phyloP scores from a whole-genome alignment of 2,329 filamentous ascomycete species.

The Rhynchosporium agropyri region DNA sequence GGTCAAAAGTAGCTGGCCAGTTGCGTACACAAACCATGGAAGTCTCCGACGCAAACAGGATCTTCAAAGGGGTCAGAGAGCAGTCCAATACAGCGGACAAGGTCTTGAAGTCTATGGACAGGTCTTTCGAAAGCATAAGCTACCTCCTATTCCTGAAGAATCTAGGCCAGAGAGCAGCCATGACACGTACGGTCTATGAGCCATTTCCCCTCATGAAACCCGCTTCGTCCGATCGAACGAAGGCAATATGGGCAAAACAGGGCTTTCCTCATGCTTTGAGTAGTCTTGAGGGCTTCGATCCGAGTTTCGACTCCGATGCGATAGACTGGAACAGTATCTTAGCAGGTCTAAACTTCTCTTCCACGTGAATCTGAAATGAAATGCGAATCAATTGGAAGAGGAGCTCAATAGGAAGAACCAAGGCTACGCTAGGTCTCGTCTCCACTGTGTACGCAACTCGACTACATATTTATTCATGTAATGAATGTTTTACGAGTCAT shows the following conservation, averaged over 20 bases:
- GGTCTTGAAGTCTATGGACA: not conserved
- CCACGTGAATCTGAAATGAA: not conserved
- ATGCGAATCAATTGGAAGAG: not conserved
- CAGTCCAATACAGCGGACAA: not conserved
- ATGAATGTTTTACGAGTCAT: too few relatives aligned
- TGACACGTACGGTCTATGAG: not conserved
- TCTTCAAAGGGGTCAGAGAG: not conserved
- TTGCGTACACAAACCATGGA: not conserved
- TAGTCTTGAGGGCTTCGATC: not conserved
- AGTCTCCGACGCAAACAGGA: not conserved
- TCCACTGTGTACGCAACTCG: too few relatives aligned
- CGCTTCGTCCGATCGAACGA: not conserved
- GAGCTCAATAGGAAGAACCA: not conserved
- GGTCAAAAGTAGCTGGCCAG: not conserved
- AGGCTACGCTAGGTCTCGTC: not conserved
- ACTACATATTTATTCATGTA: too few relatives aligned
- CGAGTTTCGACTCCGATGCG: not conserved
- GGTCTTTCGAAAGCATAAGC: not conserved
- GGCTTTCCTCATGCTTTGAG: not conserved
- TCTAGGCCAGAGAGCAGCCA: not conserved
- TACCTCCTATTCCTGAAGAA: not conserved
- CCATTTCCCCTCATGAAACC: not conserved
- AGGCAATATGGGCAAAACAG: not conserved
- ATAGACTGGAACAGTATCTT: slow-evolving; percentile 4
- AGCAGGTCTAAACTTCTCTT: not conserved